Evolutionary conservation across 2,329 filamentous ascomycete genomes (phyloP), one percentile per base, ranked within the genome.

Genomic region (Monosporascus sp.): DNA sequence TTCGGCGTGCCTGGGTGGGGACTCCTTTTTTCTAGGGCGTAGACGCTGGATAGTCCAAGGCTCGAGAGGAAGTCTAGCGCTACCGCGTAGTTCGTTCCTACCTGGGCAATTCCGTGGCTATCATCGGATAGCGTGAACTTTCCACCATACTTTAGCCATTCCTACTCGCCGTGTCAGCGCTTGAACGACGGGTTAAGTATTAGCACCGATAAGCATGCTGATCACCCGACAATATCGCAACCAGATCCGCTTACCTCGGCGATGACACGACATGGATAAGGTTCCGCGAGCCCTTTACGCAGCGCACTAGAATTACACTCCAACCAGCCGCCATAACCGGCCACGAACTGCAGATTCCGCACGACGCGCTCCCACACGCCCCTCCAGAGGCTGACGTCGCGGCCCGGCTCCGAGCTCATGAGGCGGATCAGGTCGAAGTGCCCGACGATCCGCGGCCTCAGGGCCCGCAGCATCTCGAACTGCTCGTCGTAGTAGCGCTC

Each of bases 361-460:
- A 81, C 60, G 35, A 95, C 80, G 65, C 77, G 83, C 49, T 77
- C 71, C 93, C 93, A 97, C 0, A 96, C 88, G 3, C 75, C 70
- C 8, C 70, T 65, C 77, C 83, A 85, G 47, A 67, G 66, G 39
- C 74, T 74, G 54, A 90, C 76, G 58, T 85, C 83, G 39, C 80
- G 70, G 48, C 80, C 81, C 0, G 88, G 86, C 20, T 88, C 77
- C 53, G 83, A 80, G 62, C 88, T 91, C 68, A 94, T 78, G 58
- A 99, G 74, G 14, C 93, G 79, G 51, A 97, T 87, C 20, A 99
- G 81, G 72, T 99, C 94, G 68, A 99, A 96, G 72, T 99, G 94
- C 0, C 92, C 94, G 4, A 99, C 87, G 14, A 99, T 79, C 7
- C 82, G 82, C 35, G 94, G 94, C 60, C 76, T 75, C 58, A 96